These are phyloP conservation scores for Ophiostoma piceae DNA, from an alignment of 2,329 filamentous ascomycete genomes.

Conservation along the genomic window DNA sequence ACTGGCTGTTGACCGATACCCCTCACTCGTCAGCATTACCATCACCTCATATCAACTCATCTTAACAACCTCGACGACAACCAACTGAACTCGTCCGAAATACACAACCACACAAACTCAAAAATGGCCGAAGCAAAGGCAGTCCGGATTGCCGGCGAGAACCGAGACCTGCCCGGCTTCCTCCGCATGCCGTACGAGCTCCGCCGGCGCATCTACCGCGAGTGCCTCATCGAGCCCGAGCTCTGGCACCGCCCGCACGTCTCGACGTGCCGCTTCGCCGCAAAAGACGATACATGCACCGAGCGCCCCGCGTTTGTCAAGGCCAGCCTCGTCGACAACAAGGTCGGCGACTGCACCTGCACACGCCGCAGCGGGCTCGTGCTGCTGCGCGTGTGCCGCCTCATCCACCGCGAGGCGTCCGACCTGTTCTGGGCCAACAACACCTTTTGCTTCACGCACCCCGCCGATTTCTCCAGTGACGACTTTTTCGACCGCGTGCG, in stretches of 20 bases:
- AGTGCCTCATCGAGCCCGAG: conserved; percentile 20
- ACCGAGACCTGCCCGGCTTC: conserved; percentile 15
- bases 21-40: background rate
- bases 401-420: conserved; percentile 26
- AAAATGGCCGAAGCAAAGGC: background rate
- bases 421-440: conserved; percentile 26
- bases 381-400: conserved; percentile 23
- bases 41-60: background rate
- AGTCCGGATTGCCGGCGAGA: background rate
- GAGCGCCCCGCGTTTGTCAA: conserved; percentile 22
- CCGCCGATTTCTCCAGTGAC: conserved; percentile 12
- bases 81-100: background rate
- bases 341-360: conserved; percentile 18
- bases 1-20: background rate
- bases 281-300: background rate
- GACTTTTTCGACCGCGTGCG: conserved; percentile 21
- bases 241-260: conserved; percentile 16
- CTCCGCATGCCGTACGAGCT: conserved; percentile 21
- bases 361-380: conserved; percentile 22
- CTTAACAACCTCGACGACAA: background rate
- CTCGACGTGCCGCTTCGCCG: conserved; percentile 10
- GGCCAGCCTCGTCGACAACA: background rate
- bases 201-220: conserved; percentile 23
- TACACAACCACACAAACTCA: background rate
- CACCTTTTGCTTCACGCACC: conserved; percentile 19